These are phyloP conservation scores for Ulvella scutata DNA, from an alignment of 139 green algal species.

Conservation along the genomic window DNA sequence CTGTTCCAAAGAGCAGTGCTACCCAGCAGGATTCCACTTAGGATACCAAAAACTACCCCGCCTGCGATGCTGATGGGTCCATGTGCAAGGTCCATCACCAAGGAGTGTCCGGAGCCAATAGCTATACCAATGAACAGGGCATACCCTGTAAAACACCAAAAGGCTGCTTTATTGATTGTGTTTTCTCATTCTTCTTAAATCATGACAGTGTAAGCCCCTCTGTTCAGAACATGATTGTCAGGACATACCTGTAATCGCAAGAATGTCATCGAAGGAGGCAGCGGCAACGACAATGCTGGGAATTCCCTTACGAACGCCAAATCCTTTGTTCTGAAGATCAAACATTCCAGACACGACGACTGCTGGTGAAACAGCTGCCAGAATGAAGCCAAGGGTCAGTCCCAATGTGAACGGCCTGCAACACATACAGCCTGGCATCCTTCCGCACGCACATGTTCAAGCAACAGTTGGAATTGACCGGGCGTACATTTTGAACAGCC, in stretches of 20 bases:
- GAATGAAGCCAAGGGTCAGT: constrained; percentile 66
- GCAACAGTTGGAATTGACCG: constrained; percentile 2
- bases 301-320: constrained; percentile 56
- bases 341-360: constrained; percentile 80
- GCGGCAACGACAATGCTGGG: constrained; percentile 64
- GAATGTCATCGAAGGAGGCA: constrained; percentile 71
- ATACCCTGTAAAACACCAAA: background rate
- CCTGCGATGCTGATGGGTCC: constrained; percentile 25
- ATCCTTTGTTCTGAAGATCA: constrained; percentile 46
- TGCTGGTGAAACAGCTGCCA: constrained; percentile 68
- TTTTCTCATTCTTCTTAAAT: too few species aligned
- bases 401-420: constrained; percentile 33
- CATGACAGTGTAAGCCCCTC: too few species aligned
- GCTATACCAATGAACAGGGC: constrained; percentile 13
- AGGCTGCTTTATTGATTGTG: too few species aligned
- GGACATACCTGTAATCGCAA: constrained; percentile 62
- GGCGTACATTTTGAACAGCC: constrained; percentile 35
- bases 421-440: constrained; percentile 4
- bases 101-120: constrained; percentile 8
- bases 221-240: too few species aligned
- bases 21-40: constrained; percentile 22
- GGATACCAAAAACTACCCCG: constrained; percentile 35
- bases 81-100: constrained; percentile 21
- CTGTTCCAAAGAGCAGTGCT: constrained; percentile 44
- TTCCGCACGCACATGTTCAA: background rate